Conservation (phyloP, 2,329 filamentous ascomycete genomes). For the Chaetomiaceae sp. region DNA sequence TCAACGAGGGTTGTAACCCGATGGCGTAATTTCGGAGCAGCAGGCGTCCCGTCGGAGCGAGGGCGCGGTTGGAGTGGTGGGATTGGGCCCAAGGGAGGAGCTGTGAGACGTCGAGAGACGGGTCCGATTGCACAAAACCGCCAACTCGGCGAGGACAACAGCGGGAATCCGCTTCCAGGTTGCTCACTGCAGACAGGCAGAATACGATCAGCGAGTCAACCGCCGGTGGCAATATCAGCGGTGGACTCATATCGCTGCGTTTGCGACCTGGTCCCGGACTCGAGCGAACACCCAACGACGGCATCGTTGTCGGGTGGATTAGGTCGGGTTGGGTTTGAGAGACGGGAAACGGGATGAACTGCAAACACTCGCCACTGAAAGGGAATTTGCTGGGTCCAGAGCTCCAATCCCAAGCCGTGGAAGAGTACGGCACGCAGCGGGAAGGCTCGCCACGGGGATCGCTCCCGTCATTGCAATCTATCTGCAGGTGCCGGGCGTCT, state of each 20-base stretch:
- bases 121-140: not conserved
- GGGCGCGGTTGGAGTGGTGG: too few species aligned
- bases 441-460: not conserved
- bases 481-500: not conserved
- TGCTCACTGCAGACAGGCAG: too few species aligned
- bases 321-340: too few species aligned
- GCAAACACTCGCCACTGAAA: too few species aligned
- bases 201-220: slow-evolving; percentile 6
- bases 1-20: not conserved
- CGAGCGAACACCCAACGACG: too few species aligned
- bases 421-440: not conserved
- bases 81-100: too few species aligned
- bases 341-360: too few species aligned
- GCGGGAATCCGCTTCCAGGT: not conserved
- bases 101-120: not conserved
- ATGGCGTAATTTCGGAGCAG: not conserved
- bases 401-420: too few species aligned
- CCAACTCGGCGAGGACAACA: not conserved
- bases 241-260: not conserved
- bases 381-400: too few species aligned
- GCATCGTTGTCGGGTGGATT: too few species aligned
- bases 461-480: not conserved
- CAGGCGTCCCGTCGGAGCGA: not conserved
- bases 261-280: not conserved
- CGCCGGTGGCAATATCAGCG: not conserved